phyloP scores from a whole-genome alignment of 306 rosid genomes.

The Rosa lucieae region DNA sequence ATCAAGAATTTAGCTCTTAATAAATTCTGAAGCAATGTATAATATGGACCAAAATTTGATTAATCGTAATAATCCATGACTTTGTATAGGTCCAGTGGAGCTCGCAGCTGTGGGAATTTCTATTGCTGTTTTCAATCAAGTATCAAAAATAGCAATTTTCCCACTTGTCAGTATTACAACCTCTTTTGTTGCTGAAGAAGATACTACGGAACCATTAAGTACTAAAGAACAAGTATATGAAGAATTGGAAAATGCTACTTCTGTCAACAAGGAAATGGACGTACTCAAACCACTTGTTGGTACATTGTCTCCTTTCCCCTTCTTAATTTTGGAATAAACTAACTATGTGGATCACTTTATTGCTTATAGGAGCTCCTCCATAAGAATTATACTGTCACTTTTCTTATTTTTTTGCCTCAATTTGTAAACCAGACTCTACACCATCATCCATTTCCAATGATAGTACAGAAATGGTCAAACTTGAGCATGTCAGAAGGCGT shows the following conservation, averaged over 20 bases:
- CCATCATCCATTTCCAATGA: neutral
- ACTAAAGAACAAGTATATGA: conserved; percentile 36
- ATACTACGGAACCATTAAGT: conserved; percentile 33
- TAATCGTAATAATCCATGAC: conserved; percentile 2
- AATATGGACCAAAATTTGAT: neutral
- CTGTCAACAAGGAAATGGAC: conserved; percentile 11
- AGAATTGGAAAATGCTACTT: conserved; percentile 39
- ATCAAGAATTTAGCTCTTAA: conserved; percentile 1
- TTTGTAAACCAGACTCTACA: conserved; percentile 11
- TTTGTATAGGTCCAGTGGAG: conserved; percentile 66
- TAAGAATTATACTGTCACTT: neutral
- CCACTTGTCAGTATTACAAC: conserved; percentile 81
- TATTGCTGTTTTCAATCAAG: conserved; percentile 78
- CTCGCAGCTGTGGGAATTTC: conserved; percentile 86
- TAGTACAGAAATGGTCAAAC: conserved; percentile 30
- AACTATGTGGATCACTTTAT: neutral
- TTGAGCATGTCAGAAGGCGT: conserved; percentile 43
- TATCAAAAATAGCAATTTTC: conserved; percentile 62
- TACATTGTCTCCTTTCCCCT: conserved; percentile 9
- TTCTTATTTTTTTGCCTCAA: neutral
- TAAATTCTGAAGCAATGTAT: neutral
- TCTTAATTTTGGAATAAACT: neutral
- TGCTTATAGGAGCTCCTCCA: neutral
- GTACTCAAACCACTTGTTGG: conserved; percentile 19
- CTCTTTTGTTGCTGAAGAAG: conserved; percentile 82